Percentiles rank a stretch among this genome's conserved stretches.
phyloP scores from a whole-genome alignment of 2,329 filamentous ascomycete species.

The Thielaviopsis euricoi region DNA sequence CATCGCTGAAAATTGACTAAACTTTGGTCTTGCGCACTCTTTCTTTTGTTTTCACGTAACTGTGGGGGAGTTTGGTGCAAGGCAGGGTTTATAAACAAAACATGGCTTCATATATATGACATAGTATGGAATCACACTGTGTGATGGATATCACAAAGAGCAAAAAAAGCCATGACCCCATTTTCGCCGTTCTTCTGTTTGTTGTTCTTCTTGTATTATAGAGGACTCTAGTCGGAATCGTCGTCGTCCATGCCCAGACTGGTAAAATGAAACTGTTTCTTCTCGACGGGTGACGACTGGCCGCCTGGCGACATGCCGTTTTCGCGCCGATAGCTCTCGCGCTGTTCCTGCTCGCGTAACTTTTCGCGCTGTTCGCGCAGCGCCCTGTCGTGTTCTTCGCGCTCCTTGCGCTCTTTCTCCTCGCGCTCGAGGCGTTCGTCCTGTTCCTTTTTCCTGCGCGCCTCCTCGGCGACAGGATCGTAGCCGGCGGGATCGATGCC shows the following conservation, averaged over 20 bases:
- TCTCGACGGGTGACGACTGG: conserved; percentile 20
- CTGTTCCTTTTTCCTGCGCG: conserved; percentile 32
- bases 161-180: neutral
- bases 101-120: neutral
- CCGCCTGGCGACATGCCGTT: conserved; percentile 18
- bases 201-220: neutral
- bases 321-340: conserved; percentile 23
- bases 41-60: neutral
- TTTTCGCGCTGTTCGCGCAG: conserved; percentile 24
- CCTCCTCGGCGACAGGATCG: conserved; percentile 39
- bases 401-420: conserved; percentile 29
- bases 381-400: conserved; percentile 28
- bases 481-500: conserved; percentile 45
- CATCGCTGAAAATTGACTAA: conserved; percentile 95
- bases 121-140: neutral
- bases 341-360: conserved; percentile 25
- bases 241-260: conserved; percentile 36
- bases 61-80: neutral
- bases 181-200: too few species aligned
- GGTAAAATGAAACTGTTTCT: conserved; percentile 40
- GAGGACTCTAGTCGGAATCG: conserved; percentile 14
- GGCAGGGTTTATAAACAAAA: neutral
- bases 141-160: neutral
- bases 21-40: neutral
- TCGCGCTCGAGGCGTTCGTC: conserved; percentile 30